phyloP scores from a whole-genome alignment of 148 eudicot species.

The Camellia lanceoleosa region DNA sequence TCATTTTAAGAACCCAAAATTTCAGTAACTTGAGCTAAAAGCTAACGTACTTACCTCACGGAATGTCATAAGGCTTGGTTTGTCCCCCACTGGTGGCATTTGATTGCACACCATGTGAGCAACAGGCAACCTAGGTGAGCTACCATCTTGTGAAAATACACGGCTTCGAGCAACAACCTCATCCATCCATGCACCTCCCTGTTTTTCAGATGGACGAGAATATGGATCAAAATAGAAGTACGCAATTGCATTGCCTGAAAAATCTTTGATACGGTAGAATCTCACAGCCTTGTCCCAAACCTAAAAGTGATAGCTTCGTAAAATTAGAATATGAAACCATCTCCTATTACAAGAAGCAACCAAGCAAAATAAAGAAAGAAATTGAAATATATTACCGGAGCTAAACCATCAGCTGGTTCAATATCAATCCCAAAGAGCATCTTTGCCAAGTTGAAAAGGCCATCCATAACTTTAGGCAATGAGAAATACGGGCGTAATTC shows the following conservation, averaged over 20 bases:
- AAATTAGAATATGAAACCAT: constrained; percentile 14
- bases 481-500: constrained; percentile 96
- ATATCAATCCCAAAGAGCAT: constrained; percentile 71
- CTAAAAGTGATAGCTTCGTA: constrained; percentile 27
- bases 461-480: constrained; percentile 97
- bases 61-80: constrained; percentile 99
- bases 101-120: constrained; percentile 99
- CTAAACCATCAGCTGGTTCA: constrained; percentile 87
- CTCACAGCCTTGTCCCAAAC: constrained; percentile 88
- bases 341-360: not conserved
- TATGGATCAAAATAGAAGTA: constrained; percentile 99
- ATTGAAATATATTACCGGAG: constrained; percentile 34
- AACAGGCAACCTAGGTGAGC: constrained; percentile 86
- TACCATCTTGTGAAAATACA: constrained; percentile 64
- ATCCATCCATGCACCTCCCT: constrained; percentile 99
- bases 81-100: constrained; percentile 94
- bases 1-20: constrained; percentile 2
- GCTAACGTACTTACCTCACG: constrained; percentile 63
- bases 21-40: constrained; percentile 8
- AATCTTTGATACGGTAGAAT: constrained; percentile 81
- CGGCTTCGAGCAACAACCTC: constrained; percentile 93
- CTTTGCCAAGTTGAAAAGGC: constrained; percentile 81
- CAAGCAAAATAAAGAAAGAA: not conserved
- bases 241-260: constrained; percentile 66
- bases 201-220: constrained; percentile 95